Percentiles rank a stretch among this genome's conserved stretches.
Conservation (phyloP, 106 monocot genomes). For the Allium cepa region DNA sequence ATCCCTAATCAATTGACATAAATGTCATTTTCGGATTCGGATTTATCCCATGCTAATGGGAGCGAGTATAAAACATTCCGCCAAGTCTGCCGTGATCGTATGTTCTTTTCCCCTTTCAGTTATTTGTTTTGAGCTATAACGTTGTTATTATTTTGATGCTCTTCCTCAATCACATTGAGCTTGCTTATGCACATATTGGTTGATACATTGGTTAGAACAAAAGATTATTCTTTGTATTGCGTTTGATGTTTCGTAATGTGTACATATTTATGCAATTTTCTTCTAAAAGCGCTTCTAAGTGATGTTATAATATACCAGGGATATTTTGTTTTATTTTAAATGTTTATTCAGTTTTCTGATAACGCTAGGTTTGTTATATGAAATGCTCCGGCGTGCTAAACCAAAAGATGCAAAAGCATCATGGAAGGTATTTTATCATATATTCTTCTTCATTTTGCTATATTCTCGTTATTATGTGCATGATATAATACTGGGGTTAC, state of each 20-base stretch:
- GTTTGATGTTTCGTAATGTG: too few relatives aligned
- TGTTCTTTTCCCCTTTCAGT: not conserved
- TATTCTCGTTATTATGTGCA: not conserved
- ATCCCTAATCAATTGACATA: not conserved
- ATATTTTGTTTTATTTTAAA: not conserved
- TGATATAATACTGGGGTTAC: too few relatives aligned
- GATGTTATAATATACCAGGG: too few relatives aligned
- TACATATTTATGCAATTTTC: too few relatives aligned
- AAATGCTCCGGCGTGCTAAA: slow-evolving; percentile 9
- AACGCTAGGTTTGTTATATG: slow-evolving; percentile 2
- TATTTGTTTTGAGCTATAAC: too few relatives aligned
- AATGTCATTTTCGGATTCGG: slow-evolving; percentile 1
- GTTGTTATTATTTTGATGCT: too few relatives aligned
- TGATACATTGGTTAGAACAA: too few relatives aligned
- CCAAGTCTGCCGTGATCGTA: slow-evolving; percentile 12
- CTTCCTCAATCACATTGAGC: too few relatives aligned
- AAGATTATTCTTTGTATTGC: too few relatives aligned
- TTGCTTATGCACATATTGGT: too few relatives aligned
- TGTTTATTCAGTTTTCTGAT: not conserved
- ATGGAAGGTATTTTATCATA: slow-evolving; percentile 4
- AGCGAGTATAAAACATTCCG: slow-evolving; percentile 13
- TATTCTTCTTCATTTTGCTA: not conserved
- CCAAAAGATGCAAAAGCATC: slow-evolving; percentile 5
- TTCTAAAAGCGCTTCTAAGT: too few relatives aligned
- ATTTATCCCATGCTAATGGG: not conserved